phyloP scores from a whole-genome alignment of 306 rosid genomes.

The Luffa acutangula region DNA sequence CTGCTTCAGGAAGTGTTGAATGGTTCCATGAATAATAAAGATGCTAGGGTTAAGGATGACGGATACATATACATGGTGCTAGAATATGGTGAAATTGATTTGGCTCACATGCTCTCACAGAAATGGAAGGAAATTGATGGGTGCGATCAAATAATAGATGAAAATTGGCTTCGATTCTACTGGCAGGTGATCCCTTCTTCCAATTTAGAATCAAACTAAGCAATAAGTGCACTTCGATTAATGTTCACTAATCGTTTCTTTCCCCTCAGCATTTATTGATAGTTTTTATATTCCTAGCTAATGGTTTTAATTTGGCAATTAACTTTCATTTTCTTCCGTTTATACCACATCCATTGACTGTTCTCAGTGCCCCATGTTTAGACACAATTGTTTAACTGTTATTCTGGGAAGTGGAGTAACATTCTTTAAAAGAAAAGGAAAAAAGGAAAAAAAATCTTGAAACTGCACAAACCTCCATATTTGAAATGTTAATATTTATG shows the following conservation, averaged over 20 bases:
- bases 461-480: neutral
- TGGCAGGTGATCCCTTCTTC: conserved; percentile 61
- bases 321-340: neutral
- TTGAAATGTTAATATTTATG: neutral
- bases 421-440: neutral
- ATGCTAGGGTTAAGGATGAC: conserved; percentile 86
- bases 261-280: neutral
- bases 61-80: conserved; percentile 94
- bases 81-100: conserved; percentile 95
- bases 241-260: neutral
- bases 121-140: conserved; percentile 84
- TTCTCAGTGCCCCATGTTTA: neutral
- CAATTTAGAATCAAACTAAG: neutral
- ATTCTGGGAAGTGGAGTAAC: neutral
- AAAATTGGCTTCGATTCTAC: conserved; percentile 95
- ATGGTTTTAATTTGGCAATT: neutral
- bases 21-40: conserved; percentile 63
- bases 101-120: conserved; percentile 98
- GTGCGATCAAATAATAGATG: conserved; percentile 45
- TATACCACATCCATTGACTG: neutral
- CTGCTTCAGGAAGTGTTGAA: conserved; percentile 66
- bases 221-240: neutral
- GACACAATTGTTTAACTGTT: neutral
- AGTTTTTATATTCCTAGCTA: neutral
- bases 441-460: neutral